Evolutionary conservation across 371 early-diverging fungal species (phyloP).

Genomic region (Zychaea mexicana): DNA sequence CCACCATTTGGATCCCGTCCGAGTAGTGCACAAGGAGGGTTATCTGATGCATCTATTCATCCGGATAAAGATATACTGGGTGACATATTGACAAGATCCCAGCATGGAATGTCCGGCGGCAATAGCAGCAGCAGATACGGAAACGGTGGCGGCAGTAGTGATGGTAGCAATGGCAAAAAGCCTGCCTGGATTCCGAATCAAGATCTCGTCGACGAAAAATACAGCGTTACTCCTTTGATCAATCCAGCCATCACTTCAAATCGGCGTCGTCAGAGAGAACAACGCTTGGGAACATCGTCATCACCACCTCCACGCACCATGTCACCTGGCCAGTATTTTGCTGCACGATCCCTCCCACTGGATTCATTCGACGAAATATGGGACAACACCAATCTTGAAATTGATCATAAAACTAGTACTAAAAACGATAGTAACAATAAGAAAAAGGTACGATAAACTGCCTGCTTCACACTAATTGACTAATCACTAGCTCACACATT

Average conservation of each 20-base stretch:
- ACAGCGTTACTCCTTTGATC: constrained; percentile 21
- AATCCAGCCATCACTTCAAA: constrained; percentile 4
- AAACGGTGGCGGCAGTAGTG: not conserved
- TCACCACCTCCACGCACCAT: constrained; percentile 7
- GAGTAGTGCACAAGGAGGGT: not conserved
- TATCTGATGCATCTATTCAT: constrained; percentile 22
- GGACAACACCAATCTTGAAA: not conserved
- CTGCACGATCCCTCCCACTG: constrained; percentile 34
- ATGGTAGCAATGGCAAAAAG: not conserved
- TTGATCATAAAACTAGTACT: not conserved
- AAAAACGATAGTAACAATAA: not conserved
- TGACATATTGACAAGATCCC: constrained; percentile 10
- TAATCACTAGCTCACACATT: not conserved
- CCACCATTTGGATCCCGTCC: constrained; percentile 11
- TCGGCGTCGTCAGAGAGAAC: not conserved
- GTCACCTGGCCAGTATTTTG: constrained; percentile 38
- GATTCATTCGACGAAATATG: constrained; percentile 19
- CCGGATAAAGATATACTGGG: constrained; percentile 26
- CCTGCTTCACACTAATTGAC: too few relatives aligned
- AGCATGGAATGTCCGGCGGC: not conserved
- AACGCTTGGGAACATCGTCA: not conserved
- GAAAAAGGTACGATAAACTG: constrained; percentile 5
- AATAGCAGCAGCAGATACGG: not conserved
- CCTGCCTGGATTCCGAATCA: constrained; percentile 8
- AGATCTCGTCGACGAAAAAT: constrained; percentile 19